Evolutionary conservation across 495 filamentous ascomycete species (phyloP), one percentile per base, ranked within the genome.

Genomic region (Talaromyces adpressus): DNA sequence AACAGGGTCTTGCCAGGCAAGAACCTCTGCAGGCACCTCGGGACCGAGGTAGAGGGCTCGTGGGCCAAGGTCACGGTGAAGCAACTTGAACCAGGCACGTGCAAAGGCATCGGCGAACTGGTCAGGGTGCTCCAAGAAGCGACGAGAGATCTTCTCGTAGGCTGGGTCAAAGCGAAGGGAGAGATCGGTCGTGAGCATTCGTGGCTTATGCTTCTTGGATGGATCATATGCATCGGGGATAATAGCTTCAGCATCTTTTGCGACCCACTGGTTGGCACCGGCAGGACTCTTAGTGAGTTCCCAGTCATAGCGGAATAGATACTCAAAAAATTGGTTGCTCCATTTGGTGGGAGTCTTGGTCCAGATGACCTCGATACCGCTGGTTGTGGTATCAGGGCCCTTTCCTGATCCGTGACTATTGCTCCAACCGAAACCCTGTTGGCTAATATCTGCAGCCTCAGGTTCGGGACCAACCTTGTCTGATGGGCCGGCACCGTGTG

Each of bases 231-330:
- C 82, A 72, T 90, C 81, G n/a, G 88, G 88, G 67, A 91, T 87
- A 71, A 84, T 77, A 11, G 72, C 70, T 16, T 87, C 86, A 58
- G 78, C 80, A 64, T 82, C 78, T 84, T 90, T 90, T 60, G 88
- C 88, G 16, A 81, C 79, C 84, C 85, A 91, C 74, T 91, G 88
- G 76, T 89, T 83, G 62, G 87, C 88, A 66, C 88, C 88, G 60
- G 84, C 87, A 9, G 88, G 88, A 69, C 81, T 85, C 85, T 89
- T 89, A 70, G 81, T 85, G 32, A 85, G 77, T 76, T 89, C 87
- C 88, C 88, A 91, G n/a, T 91, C 87, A 68, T 76, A 90, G 73
- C 85, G 82, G 84, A 86, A 89, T 11, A 91, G 81, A 71, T 90
- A 90, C 67, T 89, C 83, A 60, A 91, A 77, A 75, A 79, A 91